A percentile compares a stretch with the other conserved stretches of the same genome.
phyloP scores from a whole-genome alignment of 495 filamentous ascomycete species.

The Tuber borchii region DNA sequence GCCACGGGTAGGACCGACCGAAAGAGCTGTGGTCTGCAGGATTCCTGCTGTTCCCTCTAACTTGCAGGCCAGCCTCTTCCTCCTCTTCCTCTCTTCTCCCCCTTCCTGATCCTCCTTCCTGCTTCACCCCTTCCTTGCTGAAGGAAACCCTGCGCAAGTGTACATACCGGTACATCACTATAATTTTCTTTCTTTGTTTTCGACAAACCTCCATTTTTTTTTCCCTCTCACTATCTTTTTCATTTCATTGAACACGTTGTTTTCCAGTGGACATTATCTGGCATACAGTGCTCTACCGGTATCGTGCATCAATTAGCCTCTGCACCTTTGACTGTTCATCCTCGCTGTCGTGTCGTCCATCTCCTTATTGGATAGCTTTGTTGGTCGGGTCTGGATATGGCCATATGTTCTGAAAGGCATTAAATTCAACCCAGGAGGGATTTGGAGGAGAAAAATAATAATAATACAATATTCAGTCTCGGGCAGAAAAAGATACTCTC shows the following conservation, averaged over 20 bases:
- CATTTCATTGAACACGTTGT: constrained; percentile 1
- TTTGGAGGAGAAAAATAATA: not conserved
- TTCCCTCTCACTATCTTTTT: not conserved
- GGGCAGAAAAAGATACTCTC: not conserved
- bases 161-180: not conserved
- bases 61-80: not conserved
- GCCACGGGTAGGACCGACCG: constrained; percentile 1
- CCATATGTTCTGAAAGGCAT: not conserved
- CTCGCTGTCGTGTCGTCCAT: constrained; percentile 4
- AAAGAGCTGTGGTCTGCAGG: not conserved
- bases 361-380: not conserved
- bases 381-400: not conserved
- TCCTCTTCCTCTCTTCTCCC: not conserved
- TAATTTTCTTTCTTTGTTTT: not conserved
- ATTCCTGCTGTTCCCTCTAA: constrained; percentile 1
- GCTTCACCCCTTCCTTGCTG: not conserved
- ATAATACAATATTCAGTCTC: not conserved
- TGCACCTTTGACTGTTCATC: not conserved
- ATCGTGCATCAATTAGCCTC: constrained; percentile 5
- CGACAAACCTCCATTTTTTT: not conserved
- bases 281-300: not conserved
- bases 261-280: not conserved
- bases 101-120: not conserved
- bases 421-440: not conserved
- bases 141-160: not conserved